Evolutionary conservation across 306 rosid species (phyloP).

Genomic region (Datisca glomerata): DNA sequence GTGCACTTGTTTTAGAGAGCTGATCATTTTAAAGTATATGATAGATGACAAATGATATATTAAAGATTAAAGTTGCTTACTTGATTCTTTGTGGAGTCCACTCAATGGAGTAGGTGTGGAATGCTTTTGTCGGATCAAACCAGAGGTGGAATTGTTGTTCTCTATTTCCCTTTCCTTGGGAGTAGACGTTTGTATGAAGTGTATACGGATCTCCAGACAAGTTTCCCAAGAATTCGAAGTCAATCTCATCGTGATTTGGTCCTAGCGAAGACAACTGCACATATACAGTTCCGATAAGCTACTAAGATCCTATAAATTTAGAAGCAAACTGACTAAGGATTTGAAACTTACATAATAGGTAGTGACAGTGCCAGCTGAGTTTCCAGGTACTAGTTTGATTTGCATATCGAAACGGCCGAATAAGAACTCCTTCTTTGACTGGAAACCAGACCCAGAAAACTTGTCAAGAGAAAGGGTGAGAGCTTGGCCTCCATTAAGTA

Average conservation of each 20-base stretch:
- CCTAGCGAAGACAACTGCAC: slow-evolving; percentile 64
- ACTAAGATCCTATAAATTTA: neutral
- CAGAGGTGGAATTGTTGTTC: slow-evolving; percentile 34
- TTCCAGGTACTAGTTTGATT: slow-evolving; percentile 62
- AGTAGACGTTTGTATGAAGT: slow-evolving; percentile 29
- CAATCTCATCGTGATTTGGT: slow-evolving; percentile 35
- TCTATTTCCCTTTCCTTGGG: slow-evolving; percentile 25
- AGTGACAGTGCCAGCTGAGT: slow-evolving; percentile 87
- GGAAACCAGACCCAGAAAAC: slow-evolving; percentile 73
- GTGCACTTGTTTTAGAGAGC: too few species aligned
- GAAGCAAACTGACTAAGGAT: neutral
- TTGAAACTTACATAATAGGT: slow-evolving; percentile 48
- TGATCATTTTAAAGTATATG: too few species aligned
- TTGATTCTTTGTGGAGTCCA: slow-evolving; percentile 29
- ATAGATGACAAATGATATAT: too few species aligned
- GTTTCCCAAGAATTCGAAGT: slow-evolving; percentile 39
- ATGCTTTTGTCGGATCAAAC: slow-evolving; percentile 36
- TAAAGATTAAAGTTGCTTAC: too few species aligned
- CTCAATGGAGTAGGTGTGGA: slow-evolving; percentile 30
- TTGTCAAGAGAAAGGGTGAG: slow-evolving; percentile 63
- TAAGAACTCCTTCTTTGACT: slow-evolving; percentile 47
- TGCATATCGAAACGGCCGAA: slow-evolving; percentile 69
- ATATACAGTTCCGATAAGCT: too few species aligned
- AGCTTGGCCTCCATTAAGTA: slow-evolving; percentile 44
- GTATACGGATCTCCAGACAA: slow-evolving; percentile 27